Evolutionary conservation across 1,284 basidiomycete genomes (phyloP), one percentile per base, ranked within the genome.

Genomic region (Heliocybe sulcata): DNA sequence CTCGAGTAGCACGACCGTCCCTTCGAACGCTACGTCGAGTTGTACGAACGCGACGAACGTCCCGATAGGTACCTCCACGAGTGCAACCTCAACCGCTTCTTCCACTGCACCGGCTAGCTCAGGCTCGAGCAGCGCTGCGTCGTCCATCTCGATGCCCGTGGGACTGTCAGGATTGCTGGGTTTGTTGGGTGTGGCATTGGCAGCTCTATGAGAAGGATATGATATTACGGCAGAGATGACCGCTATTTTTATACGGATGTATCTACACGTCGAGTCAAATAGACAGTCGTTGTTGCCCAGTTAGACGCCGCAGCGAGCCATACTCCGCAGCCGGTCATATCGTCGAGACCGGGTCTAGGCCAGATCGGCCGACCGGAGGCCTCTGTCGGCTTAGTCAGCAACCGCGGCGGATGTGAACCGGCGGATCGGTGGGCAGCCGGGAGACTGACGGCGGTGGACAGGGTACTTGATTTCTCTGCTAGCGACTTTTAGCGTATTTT

Each of bases 1-100:
- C 27, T 74, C 80, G 45, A 77, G 71, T 52, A 74, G 69, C 61
- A 74, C 73, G 59, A 73, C 69, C 10, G 70, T 67, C n/a, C 63
- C 67, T 6, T 59, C 61, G 52, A 63, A 57, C 59, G 25, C 56
- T 3, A 33, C 55, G 16, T 56, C 67, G 11, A 33, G 61, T 4
- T 71, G 69, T 61, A 59, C 61, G 52, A 72, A 70, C 56, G 61
- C 63, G 27, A 67, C 67, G 38, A 42, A 42, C 19, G 38, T 42
- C 6, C 38, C 38, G 8, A 42, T 42, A 2, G 51, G 20, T 16
- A 52, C 51, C 14, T 49, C 47, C 6, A 49, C 47, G 14, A 29
- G 16, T 26, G 42, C 42, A 45, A 6, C 47, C 47, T 26, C 27
- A 4, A 25, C 47, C 11, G 12, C 47, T 4, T 42, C 38, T 49